phyloP scores from a whole-genome alignment of 306 rosid species.

The Trichosanthes truncata region DNA sequence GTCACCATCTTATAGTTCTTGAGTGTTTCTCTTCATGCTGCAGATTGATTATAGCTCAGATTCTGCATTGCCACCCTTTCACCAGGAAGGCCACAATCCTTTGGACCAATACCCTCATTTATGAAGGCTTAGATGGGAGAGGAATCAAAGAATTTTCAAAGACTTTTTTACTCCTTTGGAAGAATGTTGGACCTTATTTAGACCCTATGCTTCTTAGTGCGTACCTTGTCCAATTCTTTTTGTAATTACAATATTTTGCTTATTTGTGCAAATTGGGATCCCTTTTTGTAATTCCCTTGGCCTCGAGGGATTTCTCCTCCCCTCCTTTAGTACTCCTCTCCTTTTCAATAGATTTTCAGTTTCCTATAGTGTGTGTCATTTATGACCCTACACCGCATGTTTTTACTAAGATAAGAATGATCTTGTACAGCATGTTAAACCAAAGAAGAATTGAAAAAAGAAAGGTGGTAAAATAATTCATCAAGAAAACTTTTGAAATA shows the following conservation, averaged over 20 bases:
- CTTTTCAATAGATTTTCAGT: neutral
- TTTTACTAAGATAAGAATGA: neutral
- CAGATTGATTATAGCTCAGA: neutral
- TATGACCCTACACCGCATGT: neutral
- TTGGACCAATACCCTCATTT: neutral
- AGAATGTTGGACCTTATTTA: neutral
- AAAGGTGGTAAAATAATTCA: neutral
- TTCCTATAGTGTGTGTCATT: neutral
- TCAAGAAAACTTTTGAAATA: neutral
- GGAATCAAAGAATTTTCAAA: neutral
- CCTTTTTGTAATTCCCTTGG: neutral
- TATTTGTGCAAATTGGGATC: neutral
- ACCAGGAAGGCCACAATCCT: neutral
- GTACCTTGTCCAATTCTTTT: neutral
- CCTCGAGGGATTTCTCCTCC: neutral
- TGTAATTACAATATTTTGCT: neutral
- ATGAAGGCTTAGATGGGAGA: neutral
- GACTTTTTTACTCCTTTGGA: neutral
- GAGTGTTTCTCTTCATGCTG: neutral
- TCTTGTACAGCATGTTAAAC: neutral
- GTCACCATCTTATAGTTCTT: neutral
- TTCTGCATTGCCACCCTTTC: neutral
- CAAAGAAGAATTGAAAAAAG: neutral
- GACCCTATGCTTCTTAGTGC: neutral
- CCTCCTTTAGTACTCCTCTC: neutral